These are phyloP conservation scores for Zymoseptoria ardabiliae DNA, from an alignment of 2,329 filamentous ascomycete species.

Conservation along the genomic window DNA sequence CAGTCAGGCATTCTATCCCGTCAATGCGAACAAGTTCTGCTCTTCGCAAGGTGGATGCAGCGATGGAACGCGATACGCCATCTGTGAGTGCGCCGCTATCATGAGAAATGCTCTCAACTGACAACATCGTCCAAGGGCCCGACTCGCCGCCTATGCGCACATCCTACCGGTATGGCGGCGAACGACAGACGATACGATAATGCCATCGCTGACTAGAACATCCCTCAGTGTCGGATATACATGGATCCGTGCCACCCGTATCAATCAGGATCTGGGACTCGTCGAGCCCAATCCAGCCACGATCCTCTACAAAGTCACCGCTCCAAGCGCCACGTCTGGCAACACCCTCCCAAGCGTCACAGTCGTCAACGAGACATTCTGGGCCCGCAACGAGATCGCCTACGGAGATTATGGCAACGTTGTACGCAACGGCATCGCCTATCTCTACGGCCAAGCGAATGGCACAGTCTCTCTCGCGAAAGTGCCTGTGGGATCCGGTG, in stretches of 20 bases:
- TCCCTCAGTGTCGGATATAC: neutral
- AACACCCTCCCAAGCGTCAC: constrained; percentile 1
- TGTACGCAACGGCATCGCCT: constrained; percentile 4
- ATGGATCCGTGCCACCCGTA: constrained; percentile 3
- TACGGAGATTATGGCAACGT: constrained; percentile 7
- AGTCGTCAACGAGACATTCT: constrained; percentile 1
- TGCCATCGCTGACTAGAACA: neutral
- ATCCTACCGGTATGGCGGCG: neutral
- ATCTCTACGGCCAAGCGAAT: constrained; percentile 6
- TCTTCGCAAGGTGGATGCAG: constrained; percentile 1
- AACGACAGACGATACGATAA: neutral
- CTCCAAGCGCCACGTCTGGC: neutral
- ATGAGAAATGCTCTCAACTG: no score
- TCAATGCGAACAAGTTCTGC: neutral
- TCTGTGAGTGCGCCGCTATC: neutral
- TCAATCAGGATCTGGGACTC: neutral
- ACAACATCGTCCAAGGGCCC: neutral
- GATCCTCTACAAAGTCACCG: constrained; percentile 3
- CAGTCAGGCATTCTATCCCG: constrained; percentile 2
- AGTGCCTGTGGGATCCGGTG: neutral
- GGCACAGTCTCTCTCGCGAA: constrained; percentile 3
- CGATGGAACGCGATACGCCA: constrained; percentile 4
- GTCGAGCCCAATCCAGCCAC: constrained; percentile 1
- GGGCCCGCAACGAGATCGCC: constrained; percentile 3
- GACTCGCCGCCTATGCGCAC: constrained; percentile 3